Evolutionary conservation across 2,329 filamentous ascomycete genomes (phyloP), one percentile per base, ranked within the genome.

Genomic region (Penicillium sp.): DNA sequence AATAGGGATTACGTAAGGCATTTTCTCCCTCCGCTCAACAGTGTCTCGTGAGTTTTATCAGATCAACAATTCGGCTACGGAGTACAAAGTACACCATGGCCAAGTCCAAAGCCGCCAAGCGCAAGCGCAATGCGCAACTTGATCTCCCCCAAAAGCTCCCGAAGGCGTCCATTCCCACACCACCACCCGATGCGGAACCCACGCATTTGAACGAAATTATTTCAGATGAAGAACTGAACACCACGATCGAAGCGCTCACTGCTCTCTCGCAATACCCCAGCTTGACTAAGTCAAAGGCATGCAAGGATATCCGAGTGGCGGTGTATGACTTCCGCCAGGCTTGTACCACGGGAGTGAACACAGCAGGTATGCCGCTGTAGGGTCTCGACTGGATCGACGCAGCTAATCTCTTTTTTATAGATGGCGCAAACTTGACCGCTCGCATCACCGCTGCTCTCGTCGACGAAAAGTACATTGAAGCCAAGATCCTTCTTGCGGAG

Each of bases 271-370:
- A 81, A 54, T 80, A 88, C 58, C 86, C 87, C 0, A 73, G 71
- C 21, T 65, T 89, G 21, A 88, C 87, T 68, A 90, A 90, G 70
- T 84, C 85, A 0, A 89, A 88, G 65, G 79, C 78, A 22, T 90
- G 87, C 74, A 87, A 84, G 64, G 84, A 87, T 45, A 74, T 90
- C 2, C 79, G 87, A 18, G 83, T 81, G 3, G 86, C 86, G 5
- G 86, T 88, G 7, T 88, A 88, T 64, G 83, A 86, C 18, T 90
- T 90, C 55, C 82, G 86, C 1, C 83, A 88, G 67, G 84, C 86
- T 14, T 89, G 86, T 61, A 87, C 84, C 0, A 89, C 85, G 0
- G 87, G 87, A 5, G 73, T 85, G 56, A 87, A 86, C 70, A 80
- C 81, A 47, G 77, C 79, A 47, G 77, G 81, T 78, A 71, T 44